Evolutionary conservation across 345 rosid genomes (phyloP), one percentile per base, ranked within the genome.

Genomic region (Eucalyptus cladocalyx): DNA sequence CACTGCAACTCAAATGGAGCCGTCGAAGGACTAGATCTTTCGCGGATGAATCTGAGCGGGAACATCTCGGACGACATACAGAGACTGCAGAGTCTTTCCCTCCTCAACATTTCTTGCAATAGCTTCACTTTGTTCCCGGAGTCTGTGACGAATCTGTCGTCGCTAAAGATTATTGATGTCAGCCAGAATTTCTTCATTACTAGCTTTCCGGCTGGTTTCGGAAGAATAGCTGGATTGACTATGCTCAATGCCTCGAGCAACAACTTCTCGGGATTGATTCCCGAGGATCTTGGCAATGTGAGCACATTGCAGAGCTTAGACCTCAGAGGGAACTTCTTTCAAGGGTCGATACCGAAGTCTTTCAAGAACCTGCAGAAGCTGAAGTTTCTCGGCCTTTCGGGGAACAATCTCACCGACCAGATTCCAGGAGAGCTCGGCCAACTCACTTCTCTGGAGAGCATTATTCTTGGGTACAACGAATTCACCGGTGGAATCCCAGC

Each of bases 231-330:
- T 60, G 96, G 95, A 34, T 92, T 97, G 28, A 91, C 91, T 30
- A 94, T 92, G 47, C 90, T 97, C 65, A 96, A 97, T 94, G 99
- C 96, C 90, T 97, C 99, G 13, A 93, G 98, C 90, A 97, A 97
- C 89, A 96, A 91, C 87, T 95, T 97, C 93, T 87, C 95, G 6
- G 99, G 99, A 62, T 87, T 91, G 76, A 91, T 97, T 67, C 96
- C 97, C 9, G 97, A 96, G 86, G 98, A 95, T 91, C 92, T 97
- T 45, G 98, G 97, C 69, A 93, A 94, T 91, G 94, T 93, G 86
- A 92, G 93, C 69, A 91, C 94, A 54, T 91, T 97, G 88, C 94
- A 96, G 93, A 92, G 88, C 90, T 93, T 97, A 87, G 99, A 97
- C 93, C 96, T 97, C 87, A 93, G 99, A 80, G 99, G 99, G 26